Base-by-base conservation (phyloP, 2,329 filamentous ascomycete species). In the Aureobasidium sp. region DNA sequence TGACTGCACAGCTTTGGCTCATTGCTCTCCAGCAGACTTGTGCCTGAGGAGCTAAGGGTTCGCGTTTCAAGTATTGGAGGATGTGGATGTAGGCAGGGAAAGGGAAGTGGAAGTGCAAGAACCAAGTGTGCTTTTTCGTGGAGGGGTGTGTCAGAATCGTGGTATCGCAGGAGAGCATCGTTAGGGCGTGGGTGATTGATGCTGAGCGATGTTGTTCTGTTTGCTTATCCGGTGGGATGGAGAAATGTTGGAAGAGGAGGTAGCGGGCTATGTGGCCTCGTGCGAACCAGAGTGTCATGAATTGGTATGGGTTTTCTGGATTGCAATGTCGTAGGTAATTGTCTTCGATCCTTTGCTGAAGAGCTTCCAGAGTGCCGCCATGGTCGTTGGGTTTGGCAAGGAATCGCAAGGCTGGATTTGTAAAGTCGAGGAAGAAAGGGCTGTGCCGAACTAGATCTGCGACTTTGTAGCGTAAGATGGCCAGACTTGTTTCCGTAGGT, bases 81-180 rank as follows among this genome's bases (percentile, higher is more conserved):
- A 80, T 63, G 45, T 79, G 74, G 11, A 80, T 68, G 63, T 80
- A 81, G 1, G 77, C 78, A 0, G 74, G 74, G 45, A 80, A 76
- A 0, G 79, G 80, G 60, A 81, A 80, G 64, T 81, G 66, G 25
- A 73, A 68, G 4, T 73, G 67, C 1, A 71, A 57, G 0, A 77
- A 62, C 80, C 79, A 81, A 5, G 62, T 64, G 60, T 70, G 81
- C 3, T 71, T 67, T 65, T 71, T 74, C 2, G 70, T 75, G 0
- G 76, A 67, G 1, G 74, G 70, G 0, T 77, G 78, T 1, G 65
- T 69, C 64, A 75, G 72, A 19, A 80, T 62, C 42, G 71, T 75
- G 0, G 78, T 79, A 61, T 81, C 77, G 64, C 70, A 75, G 51
- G 79, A 72, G 3, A 82, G 74, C 67, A 79, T 74, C 0, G 60